A percentile compares a stretch with the other conserved stretches of the same genome.
phyloP scores from a whole-genome alignment of 1,139 yeast species.

The Schwanniomyces etchellsii region DNA sequence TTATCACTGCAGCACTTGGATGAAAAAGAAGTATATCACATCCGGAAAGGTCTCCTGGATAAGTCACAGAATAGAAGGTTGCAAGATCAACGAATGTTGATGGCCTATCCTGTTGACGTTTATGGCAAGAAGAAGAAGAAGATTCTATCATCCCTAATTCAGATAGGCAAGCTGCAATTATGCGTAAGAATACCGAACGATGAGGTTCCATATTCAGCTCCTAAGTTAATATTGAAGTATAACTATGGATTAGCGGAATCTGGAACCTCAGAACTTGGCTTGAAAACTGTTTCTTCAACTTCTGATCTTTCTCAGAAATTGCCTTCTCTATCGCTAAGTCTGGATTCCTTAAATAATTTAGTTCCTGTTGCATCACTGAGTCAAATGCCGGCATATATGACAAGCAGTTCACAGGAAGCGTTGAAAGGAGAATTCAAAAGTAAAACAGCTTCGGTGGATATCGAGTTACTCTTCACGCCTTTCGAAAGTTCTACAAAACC shows the following conservation, averaged over 20 bases:
- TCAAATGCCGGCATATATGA: no score
- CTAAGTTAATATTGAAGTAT: constrained; percentile 33
- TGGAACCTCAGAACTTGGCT: constrained; percentile 4
- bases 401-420: no score
- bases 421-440: no score
- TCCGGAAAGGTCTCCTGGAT: no score
- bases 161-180: constrained; percentile 31
- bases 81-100: background rate
- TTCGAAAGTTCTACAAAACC: constrained; percentile 20
- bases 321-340: background rate
- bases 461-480: constrained; percentile 18
- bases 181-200: constrained; percentile 30
- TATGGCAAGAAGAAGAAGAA: constrained; percentile 31
- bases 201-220: constrained; percentile 34
- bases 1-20: no score
- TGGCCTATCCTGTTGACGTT: background rate
- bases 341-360: constrained; percentile 1
- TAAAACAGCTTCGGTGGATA: no score
- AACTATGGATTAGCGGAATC: constrained; percentile 15
- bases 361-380: constrained; percentile 3
- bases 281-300: constrained; percentile 2
- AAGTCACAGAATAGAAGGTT: no score
- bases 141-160: constrained; percentile 28
- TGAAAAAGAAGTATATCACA: no score
- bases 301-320: constrained; percentile 2